phyloP scores from a whole-genome alignment of 108 stramenopile genomes.

The Cyclotella choctawhatcheeana region DNA sequence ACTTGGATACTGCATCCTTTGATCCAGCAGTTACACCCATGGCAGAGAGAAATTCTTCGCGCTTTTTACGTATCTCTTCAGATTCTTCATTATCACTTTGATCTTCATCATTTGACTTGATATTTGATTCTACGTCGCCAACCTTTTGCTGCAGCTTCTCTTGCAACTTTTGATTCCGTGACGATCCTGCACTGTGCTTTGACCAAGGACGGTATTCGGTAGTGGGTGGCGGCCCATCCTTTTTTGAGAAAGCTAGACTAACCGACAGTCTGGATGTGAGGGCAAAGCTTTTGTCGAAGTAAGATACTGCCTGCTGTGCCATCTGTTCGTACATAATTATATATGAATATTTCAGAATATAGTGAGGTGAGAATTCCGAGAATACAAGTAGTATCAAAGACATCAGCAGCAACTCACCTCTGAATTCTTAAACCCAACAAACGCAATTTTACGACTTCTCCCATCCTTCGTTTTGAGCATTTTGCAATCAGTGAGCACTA shows the following conservation, averaged over 20 bases:
- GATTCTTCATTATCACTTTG: slow-evolving; percentile 26
- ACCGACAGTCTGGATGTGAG: slow-evolving; percentile 64
- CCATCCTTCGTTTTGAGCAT: slow-evolving; percentile 71
- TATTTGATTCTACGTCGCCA: slow-evolving; percentile 3
- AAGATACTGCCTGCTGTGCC: slow-evolving; percentile 62
- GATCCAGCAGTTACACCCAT: slow-evolving; percentile 41
- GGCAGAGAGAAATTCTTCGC: slow-evolving; percentile 54
- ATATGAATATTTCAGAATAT: no score
- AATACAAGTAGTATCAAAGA: background rate
- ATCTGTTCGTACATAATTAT: slow-evolving; percentile 5
- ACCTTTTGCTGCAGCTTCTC: slow-evolving; percentile 27
- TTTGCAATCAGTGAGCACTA: slow-evolving; percentile 73
- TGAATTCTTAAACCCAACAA: slow-evolving; percentile 74
- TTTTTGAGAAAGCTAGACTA: slow-evolving; percentile 71
- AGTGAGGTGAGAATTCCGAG: background rate
- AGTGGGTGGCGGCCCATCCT: slow-evolving; percentile 37
- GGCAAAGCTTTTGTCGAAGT: slow-evolving; percentile 66
- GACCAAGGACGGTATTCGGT: slow-evolving; percentile 59
- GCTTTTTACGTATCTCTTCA: slow-evolving; percentile 30
- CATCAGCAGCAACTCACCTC: slow-evolving; percentile 6
- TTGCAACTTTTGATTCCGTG: slow-evolving; percentile 31
- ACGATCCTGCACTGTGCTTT: slow-evolving; percentile 59
- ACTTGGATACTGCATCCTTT: slow-evolving; percentile 45
- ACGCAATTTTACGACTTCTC: slow-evolving; percentile 76
- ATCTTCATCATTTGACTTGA: slow-evolving; percentile 11